phyloP scores from a whole-genome alignment of 176 grass and related monocot genomes.

The Zoysia pacifica region DNA sequence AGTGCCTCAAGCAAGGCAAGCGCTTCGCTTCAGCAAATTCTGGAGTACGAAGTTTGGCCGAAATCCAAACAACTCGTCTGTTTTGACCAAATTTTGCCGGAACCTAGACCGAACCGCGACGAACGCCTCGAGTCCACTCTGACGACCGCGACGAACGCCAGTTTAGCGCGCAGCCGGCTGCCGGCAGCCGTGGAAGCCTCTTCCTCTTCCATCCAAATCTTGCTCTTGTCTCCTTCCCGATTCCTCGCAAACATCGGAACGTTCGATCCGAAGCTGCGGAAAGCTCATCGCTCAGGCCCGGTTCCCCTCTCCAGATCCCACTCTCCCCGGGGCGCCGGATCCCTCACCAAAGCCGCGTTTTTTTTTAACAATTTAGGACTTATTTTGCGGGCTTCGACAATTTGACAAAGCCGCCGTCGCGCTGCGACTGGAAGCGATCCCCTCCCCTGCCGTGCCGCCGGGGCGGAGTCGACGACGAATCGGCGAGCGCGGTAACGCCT shows the following conservation, averaged over 20 bases:
- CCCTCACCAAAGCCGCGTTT: background rate
- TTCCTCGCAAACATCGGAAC: conserved; percentile 3
- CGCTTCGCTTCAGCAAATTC: no score
- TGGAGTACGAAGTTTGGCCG: background rate
- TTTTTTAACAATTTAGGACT: no score
- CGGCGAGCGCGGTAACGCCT: conserved; percentile 4
- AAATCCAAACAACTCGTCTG: background rate
- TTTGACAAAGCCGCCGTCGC: background rate
- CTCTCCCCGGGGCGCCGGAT: conserved; percentile 3
- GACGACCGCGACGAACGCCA: background rate
- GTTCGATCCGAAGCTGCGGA: background rate
- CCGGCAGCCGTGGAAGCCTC: background rate
- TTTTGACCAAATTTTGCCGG: background rate
- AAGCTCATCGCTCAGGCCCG: background rate
- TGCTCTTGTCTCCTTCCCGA: conserved; percentile 5
- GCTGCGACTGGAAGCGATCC: no score
- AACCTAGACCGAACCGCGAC: background rate
- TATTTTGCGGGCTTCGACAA: no score
- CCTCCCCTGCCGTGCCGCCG: no score
- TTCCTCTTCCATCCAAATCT: background rate
- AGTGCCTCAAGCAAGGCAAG: no score
- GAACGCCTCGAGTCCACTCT: conserved; percentile 11
- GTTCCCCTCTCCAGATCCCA: conserved; percentile 29
- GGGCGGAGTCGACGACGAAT: no score
- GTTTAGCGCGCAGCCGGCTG: background rate